Percentiles rank a stretch among this genome's conserved stretches.
phyloP scores from a whole-genome alignment of 2,329 filamentous ascomycete species.

The Periconia sp. region DNA sequence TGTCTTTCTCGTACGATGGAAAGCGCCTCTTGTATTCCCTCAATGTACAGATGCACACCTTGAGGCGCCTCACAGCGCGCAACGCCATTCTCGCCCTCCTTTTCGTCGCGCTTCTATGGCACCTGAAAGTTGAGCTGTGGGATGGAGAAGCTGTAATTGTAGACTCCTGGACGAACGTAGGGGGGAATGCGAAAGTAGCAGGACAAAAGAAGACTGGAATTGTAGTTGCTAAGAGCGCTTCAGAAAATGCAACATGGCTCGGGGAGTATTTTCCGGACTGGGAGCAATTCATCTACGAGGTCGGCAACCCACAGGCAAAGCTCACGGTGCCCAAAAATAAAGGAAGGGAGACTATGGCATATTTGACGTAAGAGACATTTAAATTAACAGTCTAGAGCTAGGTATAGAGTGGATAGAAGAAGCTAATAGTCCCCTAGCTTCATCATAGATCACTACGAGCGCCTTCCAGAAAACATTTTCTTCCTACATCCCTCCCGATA shows the following conservation, averaged over 20 bases:
- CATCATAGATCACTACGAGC: constrained; percentile 50
- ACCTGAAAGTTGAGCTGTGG: constrained; percentile 33
- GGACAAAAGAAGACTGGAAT: constrained; percentile 33
- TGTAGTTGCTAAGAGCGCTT: constrained; percentile 46
- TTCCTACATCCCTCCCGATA: constrained; percentile 52
- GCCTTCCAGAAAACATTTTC: constrained; percentile 48
- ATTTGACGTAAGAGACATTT: constrained; percentile 49
- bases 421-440: too few species aligned
- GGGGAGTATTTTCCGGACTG: constrained; percentile 45
- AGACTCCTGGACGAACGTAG: neutral
- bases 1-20: too few species aligned
- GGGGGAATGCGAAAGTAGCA: constrained; percentile 15
- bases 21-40: too few species aligned
- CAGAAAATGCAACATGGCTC: constrained; percentile 51
- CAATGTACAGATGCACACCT: too few species aligned
- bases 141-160: constrained; percentile 13
- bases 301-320: constrained; percentile 46
- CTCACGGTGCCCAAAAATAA: constrained; percentile 55
- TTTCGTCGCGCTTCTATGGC: constrained; percentile 30
- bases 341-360: constrained; percentile 58
- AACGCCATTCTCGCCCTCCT: constrained; percentile 33
- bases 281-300: constrained; percentile 51
- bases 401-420: too few species aligned
- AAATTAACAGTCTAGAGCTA: neutral
- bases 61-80: constrained; percentile 34